These are phyloP conservation scores for Coemansia sp. DNA, from an alignment of 192 early-diverging fungal genomes.

Conservation along the genomic window DNA sequence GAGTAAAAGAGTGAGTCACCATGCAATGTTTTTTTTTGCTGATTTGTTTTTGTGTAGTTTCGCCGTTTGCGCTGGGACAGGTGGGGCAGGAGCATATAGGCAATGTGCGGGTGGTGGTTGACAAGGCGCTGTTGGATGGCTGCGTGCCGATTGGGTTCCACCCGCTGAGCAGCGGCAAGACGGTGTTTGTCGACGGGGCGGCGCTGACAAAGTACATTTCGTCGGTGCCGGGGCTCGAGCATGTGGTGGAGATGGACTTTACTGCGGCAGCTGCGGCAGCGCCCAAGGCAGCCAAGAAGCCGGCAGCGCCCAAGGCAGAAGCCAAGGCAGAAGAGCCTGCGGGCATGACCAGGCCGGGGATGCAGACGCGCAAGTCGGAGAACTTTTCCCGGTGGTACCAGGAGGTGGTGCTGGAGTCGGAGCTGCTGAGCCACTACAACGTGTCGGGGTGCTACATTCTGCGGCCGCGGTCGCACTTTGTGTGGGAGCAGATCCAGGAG, in stretches of 20 bases:
- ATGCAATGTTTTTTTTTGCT: not conserved
- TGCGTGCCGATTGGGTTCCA: slow-evolving; percentile 65
- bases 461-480: slow-evolving; percentile 90
- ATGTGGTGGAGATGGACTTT: slow-evolving; percentile 56
- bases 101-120: slow-evolving; percentile 70
- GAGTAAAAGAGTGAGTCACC: slow-evolving; percentile 4
- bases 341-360: slow-evolving; percentile 75
- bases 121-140: slow-evolving; percentile 59
- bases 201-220: slow-evolving; percentile 60
- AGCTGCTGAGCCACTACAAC: slow-evolving; percentile 99
- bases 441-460: slow-evolving; percentile 98
- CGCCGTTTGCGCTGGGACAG: slow-evolving; percentile 71
- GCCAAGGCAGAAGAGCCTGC: slow-evolving; percentile 50
- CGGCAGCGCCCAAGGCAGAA: slow-evolving; percentile 53
- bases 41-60: slow-evolving; percentile 48
- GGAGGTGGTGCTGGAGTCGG: slow-evolving; percentile 82
- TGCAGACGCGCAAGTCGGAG: slow-evolving; percentile 81
- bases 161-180: slow-evolving; percentile 54
- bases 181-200: slow-evolving; percentile 59
- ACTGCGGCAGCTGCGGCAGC: slow-evolving; percentile 52
- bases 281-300: slow-evolving; percentile 45
- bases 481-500: slow-evolving; percentile 95
- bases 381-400: slow-evolving; percentile 95
- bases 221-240: slow-evolving; percentile 56
- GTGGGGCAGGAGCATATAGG: slow-evolving; percentile 57